Evolutionary conservation across 75 land plant species (phyloP), one percentile per base, ranked within the genome.

Genomic region (Picea sitchensis): DNA sequence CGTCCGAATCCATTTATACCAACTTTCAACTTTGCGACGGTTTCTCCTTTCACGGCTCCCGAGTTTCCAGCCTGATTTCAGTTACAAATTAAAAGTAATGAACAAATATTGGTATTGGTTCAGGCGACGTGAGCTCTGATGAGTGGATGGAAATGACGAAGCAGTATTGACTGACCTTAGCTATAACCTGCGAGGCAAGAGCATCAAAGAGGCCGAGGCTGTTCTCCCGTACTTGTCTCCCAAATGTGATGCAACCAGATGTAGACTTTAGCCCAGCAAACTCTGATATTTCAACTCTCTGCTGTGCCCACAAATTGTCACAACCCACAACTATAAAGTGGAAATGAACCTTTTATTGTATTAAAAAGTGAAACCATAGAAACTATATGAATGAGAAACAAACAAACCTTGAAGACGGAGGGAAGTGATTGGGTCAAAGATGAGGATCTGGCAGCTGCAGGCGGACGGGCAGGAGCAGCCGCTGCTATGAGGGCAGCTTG

Each of bases 1-100:
- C 98, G 92, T 61, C 96, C 96, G 59, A 90, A 94, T 36, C 96
- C 96, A 79, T 95, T 93, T 83, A 95, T 91, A 30, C 91, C 94
- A 38, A 95, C 98, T 87, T 88, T 93, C 81, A 95, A 71, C 81
- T 95, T 93, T n/a, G 98, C 98, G 59, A 85, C 91, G 7, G 93
- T 89, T 63, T 87, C 86, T 56, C 86, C 88, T 74, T 51, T 92
- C 32, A 69, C 81, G 21, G 87, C 86, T 54, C 79, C 80, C 54
- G 85, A 47, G 62, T 79, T 82, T 36, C 61, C 78, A 58, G n/a
- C n/a, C n/a, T n/a, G n/a, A n/a, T n/a, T n/a, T n/a, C n/a, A n/a
- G n/a, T n/a, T n/a, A n/a, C n/a, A n/a, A n/a, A n/a, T n/a, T n/a
- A n/a, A n/a, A n/a, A n/a, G n/a, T n/a, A n/a, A n/a, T n/a, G n/a